phyloP scores from a whole-genome alignment of 768 basidiomycete species.

The Mrakia blollopis region DNA sequence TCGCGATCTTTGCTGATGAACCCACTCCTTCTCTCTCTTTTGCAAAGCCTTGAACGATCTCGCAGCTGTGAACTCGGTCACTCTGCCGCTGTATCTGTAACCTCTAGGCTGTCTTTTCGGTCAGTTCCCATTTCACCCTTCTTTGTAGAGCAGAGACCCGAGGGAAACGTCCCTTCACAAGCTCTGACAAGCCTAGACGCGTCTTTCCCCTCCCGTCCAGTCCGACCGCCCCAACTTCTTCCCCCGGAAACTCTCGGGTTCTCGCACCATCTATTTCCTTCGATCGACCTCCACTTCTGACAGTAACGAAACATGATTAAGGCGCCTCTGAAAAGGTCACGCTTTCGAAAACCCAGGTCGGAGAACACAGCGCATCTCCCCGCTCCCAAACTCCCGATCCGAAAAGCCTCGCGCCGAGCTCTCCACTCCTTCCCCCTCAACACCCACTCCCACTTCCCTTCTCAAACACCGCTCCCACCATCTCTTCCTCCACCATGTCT shows the following conservation, averaged over 20 bases:
- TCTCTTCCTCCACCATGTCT: background rate
- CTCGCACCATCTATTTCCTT: no score
- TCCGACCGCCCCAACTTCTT: background rate
- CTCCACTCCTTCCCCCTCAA: background rate
- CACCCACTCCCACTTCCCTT: background rate
- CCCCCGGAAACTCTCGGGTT: background rate
- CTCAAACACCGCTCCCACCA: background rate
- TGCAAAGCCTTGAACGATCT: constrained; percentile 23
- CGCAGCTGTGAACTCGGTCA: constrained; percentile 22
- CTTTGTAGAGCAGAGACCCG: background rate
- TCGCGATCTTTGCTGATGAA: background rate
- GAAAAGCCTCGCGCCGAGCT: background rate
- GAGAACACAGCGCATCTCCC: no score
- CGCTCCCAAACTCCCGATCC: background rate
- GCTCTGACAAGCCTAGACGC: no score
- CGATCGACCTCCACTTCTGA: no score
- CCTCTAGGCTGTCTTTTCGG: constrained; percentile 8
- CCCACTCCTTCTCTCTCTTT: background rate
- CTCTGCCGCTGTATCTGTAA: constrained; percentile 29
- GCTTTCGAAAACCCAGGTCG: no score
- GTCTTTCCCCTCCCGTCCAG: no score
- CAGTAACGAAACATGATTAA: no score
- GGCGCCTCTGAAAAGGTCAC: no score
- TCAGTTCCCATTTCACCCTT: background rate
- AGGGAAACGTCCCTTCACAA: background rate